A percentile compares a stretch with the other conserved stretches of the same genome.
phyloP scores from a whole-genome alignment of 1,139 yeast species.

The Lodderomyces jiufengensis region DNA sequence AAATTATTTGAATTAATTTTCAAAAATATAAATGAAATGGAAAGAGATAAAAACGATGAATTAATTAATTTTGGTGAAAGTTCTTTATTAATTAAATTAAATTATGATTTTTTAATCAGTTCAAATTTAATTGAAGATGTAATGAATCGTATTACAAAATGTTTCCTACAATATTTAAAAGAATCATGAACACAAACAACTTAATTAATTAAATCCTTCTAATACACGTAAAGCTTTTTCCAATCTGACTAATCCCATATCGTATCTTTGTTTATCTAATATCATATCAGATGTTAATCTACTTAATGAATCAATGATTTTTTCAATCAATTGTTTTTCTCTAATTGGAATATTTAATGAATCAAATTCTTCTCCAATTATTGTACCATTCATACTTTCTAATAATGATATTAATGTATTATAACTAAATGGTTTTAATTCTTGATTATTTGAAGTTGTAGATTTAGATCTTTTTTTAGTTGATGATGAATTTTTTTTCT shows the following conservation, averaged over 20 bases:
- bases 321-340: slow-evolving; percentile 77
- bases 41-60: slow-evolving; percentile 9
- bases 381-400: slow-evolving; percentile 62
- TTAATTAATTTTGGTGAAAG: slow-evolving; percentile 6
- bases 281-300: slow-evolving; percentile 88
- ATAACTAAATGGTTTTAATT: slow-evolving; percentile 52
- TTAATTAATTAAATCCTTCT: slow-evolving; percentile 56
- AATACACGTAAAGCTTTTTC: slow-evolving; percentile 78
- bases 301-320: slow-evolving; percentile 79
- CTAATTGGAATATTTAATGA: slow-evolving; percentile 69
- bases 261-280: slow-evolving; percentile 72
- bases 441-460: slow-evolving; percentile 4
- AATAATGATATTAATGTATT: slow-evolving; percentile 55
- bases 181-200: slow-evolving; percentile 5
- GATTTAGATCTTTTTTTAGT: slow-evolving; percentile 11
- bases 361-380: slow-evolving; percentile 68
- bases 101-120: slow-evolving; percentile 40
- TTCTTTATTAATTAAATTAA: slow-evolving; percentile 28
- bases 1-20: slow-evolving; percentile 40
- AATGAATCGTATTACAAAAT: slow-evolving; percentile 23
- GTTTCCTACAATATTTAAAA: slow-evolving; percentile 17
- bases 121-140: slow-evolving; percentile 18
- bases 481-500: slow-evolving; percentile 7
- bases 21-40: slow-evolving; percentile 28
- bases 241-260: slow-evolving; percentile 74